Evolutionary conservation across 345 rosid genomes (phyloP), one percentile per base, ranked within the genome.

Genomic region (Toxicodendron radicans): DNA sequence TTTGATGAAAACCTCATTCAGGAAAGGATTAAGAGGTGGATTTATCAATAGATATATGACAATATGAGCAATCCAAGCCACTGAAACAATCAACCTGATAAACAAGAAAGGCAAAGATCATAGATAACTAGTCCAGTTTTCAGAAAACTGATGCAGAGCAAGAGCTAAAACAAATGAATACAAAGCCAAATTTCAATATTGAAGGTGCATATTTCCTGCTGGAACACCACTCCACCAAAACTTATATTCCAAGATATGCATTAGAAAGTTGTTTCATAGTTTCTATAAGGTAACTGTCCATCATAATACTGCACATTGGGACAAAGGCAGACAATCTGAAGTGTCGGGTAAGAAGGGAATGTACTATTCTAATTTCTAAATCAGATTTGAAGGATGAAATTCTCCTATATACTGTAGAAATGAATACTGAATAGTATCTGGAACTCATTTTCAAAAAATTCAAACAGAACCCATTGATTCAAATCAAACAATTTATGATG

Each of bases 61-160:
- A 69, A 93, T 96, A 79, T 96, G 99, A 82, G 89, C 97, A 78
- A 92, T 70, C 98, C 99, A 96, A 73, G 99, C 97, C 79, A 96
- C 86, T 4, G 97, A 96, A 81, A 96, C 93, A 51, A 90, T 93
- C 83, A 90, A 85, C 87, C 99, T 96, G 76, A 56, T 10, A 56
- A 76, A 53, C 38, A 66, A 65, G 59, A 14, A 64, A 58, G 12
- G 41, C 49, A 60, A 30, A 7, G 64, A 1, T 56, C n/a, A 9
- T 48, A 54, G 43, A 66, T 35, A 35, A 18, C 62, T 23, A 49
- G 2, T 52, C 38, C 52, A 63, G 52, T 51, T 56, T 43, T 21
- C 7, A 17, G 17, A 73, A 73, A 12, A 65, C 54, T 41, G 12
- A 64, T 12, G 73, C 52, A 23, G 13, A 38, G 3, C 23, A 12